Conservation (phyloP, 257 asterid species). For the Solanum tacnaense region DNA sequence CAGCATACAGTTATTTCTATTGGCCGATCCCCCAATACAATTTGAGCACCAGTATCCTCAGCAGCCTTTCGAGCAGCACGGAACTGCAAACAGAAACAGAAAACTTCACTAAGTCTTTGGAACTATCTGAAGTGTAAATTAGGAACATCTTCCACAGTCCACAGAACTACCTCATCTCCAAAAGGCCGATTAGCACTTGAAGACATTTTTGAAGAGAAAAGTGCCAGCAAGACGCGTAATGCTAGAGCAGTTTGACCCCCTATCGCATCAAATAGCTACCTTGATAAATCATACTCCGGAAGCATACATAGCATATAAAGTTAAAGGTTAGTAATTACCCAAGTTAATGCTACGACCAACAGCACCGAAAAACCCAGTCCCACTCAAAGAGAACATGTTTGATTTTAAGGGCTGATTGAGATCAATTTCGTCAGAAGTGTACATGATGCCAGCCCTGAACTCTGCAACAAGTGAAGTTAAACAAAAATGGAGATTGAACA, state of each 20-base stretch:
- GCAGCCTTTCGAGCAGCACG: conserved; percentile 83
- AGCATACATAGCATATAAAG: not conserved
- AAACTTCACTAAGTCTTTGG: not conserved
- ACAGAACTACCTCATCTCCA: conserved; percentile 64
- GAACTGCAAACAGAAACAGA: conserved; percentile 35
- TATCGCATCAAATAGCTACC: conserved; percentile 2
- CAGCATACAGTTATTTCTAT: conserved; percentile 78
- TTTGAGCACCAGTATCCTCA: conserved; percentile 84
- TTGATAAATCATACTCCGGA: not conserved
- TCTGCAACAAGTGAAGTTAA: conserved; percentile 55
- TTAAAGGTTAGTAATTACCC: conserved; percentile 32
- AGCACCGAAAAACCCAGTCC: conserved; percentile 75
- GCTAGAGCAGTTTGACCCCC: conserved; percentile 93
- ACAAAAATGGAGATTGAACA: conserved; percentile 19
- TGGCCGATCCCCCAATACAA: conserved; percentile 86
- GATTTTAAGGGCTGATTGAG: conserved; percentile 44
- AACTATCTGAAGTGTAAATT: not conserved
- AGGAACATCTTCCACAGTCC: not conserved
- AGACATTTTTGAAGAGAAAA: conserved; percentile 75
- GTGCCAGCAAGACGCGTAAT: conserved; percentile 65
- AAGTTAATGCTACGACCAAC: conserved; percentile 81
- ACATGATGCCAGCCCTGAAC: conserved; percentile 98
- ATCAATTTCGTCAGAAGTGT: conserved; percentile 40
- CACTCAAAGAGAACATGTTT: conserved; percentile 69
- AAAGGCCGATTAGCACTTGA: conserved; percentile 63